Evolutionary conservation across 257 asterid species (phyloP).

Genomic region (Dorcoceras hygrometricum): DNA sequence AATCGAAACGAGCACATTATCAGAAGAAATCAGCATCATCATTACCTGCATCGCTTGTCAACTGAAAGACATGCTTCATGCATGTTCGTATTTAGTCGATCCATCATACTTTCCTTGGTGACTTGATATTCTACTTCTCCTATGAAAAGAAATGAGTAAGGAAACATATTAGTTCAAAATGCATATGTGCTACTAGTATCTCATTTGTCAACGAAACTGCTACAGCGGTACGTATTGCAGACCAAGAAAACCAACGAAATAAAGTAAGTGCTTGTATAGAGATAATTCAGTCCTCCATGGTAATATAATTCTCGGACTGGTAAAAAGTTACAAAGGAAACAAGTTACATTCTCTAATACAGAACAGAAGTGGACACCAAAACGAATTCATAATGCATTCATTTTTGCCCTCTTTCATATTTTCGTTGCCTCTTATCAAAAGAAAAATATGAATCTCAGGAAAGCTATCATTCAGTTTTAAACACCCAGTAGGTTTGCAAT

Average conservation of each 20-base stretch:
- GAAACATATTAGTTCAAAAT: neutral
- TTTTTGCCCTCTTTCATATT: neutral
- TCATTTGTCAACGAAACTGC: slow-evolving; percentile 4
- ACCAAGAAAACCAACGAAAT: slow-evolving; percentile 1
- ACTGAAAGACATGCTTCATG: slow-evolving; percentile 70
- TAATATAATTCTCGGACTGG: neutral
- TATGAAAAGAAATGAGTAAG: slow-evolving; percentile 16
- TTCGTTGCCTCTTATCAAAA: neutral
- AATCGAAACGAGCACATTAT: slow-evolving; percentile 9
- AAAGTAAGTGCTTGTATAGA: neutral
- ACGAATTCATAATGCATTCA: too few species aligned
- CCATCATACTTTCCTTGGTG: slow-evolving; percentile 69
- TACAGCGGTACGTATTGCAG: slow-evolving; percentile 1
- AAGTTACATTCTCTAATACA: too few species aligned
- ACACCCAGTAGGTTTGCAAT: neutral
- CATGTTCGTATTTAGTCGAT: slow-evolving; percentile 70
- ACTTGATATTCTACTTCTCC: slow-evolving; percentile 64
- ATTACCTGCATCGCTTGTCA: slow-evolving; percentile 64
- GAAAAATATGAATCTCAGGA: neutral
- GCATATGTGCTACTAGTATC: neutral
- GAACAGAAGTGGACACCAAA: too few species aligned
- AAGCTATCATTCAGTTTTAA: neutral
- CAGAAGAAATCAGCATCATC: neutral
- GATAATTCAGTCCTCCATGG: neutral
- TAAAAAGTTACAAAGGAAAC: neutral